phyloP scores from a whole-genome alignment of 805 yeast species.

The Ascoidea tarda region DNA sequence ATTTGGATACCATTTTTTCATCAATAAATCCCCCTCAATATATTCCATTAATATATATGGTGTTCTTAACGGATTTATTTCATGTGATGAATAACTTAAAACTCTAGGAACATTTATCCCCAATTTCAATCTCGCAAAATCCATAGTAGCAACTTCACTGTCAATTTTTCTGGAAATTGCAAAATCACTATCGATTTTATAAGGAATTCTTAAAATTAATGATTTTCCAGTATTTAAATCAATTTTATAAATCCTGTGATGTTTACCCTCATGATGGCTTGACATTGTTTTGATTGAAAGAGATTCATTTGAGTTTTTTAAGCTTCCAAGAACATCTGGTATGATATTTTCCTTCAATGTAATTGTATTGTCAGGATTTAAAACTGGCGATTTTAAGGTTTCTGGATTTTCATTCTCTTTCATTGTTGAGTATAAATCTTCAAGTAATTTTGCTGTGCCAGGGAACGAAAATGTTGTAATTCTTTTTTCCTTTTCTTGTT shows the following conservation, averaged over 20 bases:
- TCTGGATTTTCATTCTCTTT: constrained; percentile 14
- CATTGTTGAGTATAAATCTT: constrained; percentile 26
- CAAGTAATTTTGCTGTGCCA: constrained; percentile 48
- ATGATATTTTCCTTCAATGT: constrained; percentile 35
- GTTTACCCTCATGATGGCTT: constrained; percentile 88
- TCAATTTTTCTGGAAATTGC: constrained; percentile 55
- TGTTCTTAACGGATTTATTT: constrained; percentile 45
- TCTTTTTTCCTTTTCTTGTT: constrained; percentile 58
- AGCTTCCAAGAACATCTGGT: constrained; percentile 27
- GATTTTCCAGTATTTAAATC: constrained; percentile 45
- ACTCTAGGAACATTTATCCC: constrained; percentile 64
- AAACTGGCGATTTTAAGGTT: constrained; percentile 20
- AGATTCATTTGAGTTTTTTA: constrained; percentile 24
- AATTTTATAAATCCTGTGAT: constrained; percentile 73
- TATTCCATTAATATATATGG: constrained; percentile 78
- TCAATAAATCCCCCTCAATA: constrained; percentile 65
- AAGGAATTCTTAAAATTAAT: constrained; percentile 76
- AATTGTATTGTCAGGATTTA: constrained; percentile 24
- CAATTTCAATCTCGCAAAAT: constrained; percentile 54
- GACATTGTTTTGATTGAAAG: constrained; percentile 55
- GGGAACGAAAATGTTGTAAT: constrained; percentile 69
- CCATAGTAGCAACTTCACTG: constrained; percentile 90
- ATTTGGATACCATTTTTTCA: constrained; percentile 88
- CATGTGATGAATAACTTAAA: constrained; percentile 45
- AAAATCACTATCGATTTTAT: constrained; percentile 53